Conservation (phyloP, 257 asterid genomes). For the Solanum chilense region DNA sequence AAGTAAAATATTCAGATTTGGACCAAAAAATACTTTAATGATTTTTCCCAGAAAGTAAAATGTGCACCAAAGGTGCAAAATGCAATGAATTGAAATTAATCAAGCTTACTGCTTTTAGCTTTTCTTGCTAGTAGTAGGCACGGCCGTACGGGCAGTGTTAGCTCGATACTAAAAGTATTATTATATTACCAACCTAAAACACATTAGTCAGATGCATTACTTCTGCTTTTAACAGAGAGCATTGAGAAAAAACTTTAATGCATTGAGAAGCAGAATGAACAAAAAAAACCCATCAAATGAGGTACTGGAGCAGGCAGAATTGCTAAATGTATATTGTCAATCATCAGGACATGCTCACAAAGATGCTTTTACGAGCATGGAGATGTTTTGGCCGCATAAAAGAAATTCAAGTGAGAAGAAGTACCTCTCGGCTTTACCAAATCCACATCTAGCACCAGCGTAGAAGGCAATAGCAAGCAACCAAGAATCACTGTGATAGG, state of each 20-base stretch:
- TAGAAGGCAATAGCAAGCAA: slow-evolving; percentile 31
- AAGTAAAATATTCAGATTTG: not conserved
- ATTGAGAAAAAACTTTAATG: not conserved
- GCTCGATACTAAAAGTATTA: not conserved
- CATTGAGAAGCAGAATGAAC: not conserved
- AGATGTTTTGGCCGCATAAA: not conserved
- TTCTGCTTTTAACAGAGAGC: not conserved
- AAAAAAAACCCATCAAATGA: not conserved
- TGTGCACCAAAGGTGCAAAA: not conserved
- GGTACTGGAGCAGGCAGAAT: not conserved
- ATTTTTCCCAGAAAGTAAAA: not conserved
- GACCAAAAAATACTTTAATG: not conserved
- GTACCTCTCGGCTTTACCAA: slow-evolving; percentile 33
- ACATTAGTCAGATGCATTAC: not conserved
- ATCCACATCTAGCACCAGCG: slow-evolving; percentile 29
- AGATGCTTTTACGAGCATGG: not conserved
- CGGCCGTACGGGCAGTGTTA: not conserved
- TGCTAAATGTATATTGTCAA: not conserved
- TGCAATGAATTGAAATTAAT: not conserved
- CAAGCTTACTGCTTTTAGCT: not conserved
- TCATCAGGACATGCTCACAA: not conserved
- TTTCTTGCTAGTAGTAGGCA: not conserved
- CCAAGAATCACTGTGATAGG: slow-evolving; percentile 43
- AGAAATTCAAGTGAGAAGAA: not conserved
- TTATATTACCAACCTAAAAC: not conserved